Evolutionary conservation across 2,329 filamentous ascomycete species (phyloP).

Genomic region (Cryoendolithus antarcticus): DNA sequence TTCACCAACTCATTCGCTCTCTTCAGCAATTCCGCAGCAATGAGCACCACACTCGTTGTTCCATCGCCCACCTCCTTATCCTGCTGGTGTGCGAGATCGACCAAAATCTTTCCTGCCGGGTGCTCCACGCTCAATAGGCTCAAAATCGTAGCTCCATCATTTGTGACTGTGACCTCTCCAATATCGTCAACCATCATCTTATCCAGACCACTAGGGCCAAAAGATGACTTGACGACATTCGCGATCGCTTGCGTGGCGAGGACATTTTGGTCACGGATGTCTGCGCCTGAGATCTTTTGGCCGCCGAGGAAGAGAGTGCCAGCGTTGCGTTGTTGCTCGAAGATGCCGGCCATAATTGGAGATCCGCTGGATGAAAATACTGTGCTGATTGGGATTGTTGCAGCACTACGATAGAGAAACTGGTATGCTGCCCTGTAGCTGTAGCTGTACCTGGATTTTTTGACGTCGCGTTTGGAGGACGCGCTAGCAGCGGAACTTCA

Average conservation of each 20-base stretch:
- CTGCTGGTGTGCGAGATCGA: conserved; percentile 95
- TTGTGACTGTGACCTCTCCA: conserved; percentile 96
- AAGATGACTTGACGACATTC: conserved; percentile 98
- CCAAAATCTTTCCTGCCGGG: conserved; percentile 94
- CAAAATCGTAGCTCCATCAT: conserved; percentile 95
- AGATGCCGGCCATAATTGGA: conserved; percentile 73
- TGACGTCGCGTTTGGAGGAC: too few species aligned
- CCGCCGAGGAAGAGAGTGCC: conserved; percentile 95
- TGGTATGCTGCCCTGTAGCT: too few species aligned
- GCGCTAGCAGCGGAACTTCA: too few species aligned
- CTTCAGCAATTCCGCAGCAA: conserved; percentile 86
- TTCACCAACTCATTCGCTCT: conserved; percentile 97
- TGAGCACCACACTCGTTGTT: conserved; percentile 93
- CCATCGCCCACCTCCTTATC: conserved; percentile 98
- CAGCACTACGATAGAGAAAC: too few species aligned
- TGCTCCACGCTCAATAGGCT: conserved; percentile 93
- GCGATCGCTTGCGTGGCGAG: conserved; percentile 92
- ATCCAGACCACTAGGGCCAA: conserved; percentile 90
- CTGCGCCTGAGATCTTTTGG: conserved; percentile 90
- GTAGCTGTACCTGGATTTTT: too few species aligned
- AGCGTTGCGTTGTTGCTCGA: conserved; percentile 81
- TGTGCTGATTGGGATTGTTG: too few species aligned
- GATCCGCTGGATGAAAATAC: too few species aligned
- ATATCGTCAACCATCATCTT: conserved; percentile 99
- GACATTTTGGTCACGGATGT: conserved; percentile 97